Evolutionary conservation across 441 rosid genomes (phyloP).

Genomic region (Omphalea diandra): DNA sequence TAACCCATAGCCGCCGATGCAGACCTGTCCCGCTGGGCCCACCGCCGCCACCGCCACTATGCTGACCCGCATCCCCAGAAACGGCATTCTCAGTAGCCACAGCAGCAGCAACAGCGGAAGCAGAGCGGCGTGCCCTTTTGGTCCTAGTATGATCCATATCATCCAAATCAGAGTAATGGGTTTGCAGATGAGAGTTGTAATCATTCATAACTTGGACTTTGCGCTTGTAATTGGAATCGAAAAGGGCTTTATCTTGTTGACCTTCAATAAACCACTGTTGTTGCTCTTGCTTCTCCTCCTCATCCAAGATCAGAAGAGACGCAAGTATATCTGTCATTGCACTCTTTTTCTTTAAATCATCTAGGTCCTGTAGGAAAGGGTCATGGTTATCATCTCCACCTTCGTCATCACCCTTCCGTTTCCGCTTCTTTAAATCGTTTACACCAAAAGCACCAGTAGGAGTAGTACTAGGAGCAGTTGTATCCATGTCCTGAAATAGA

Average conservation of each 20-base stretch:
- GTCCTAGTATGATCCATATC: slow-evolving; percentile 35
- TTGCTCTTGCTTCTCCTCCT: slow-evolving; percentile 54
- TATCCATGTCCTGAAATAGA: slow-evolving; percentile 55
- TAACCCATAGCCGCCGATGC: slow-evolving; percentile 79
- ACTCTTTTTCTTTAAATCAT: slow-evolving; percentile 22
- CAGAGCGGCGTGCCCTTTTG: slow-evolving; percentile 42
- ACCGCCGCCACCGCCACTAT: neutral
- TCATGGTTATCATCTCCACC: slow-evolving; percentile 15
- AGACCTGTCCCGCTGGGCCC: slow-evolving; percentile 15
- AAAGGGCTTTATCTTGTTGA: slow-evolving; percentile 36
- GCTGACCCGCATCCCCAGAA: slow-evolving; percentile 19
- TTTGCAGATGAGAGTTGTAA: slow-evolving; percentile 34
- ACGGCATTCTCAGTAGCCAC: slow-evolving; percentile 21
- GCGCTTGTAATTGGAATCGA: slow-evolving; percentile 44
- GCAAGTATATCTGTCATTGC: slow-evolving; percentile 54
- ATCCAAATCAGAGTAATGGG: slow-evolving; percentile 36
- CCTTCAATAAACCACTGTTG: slow-evolving; percentile 40
- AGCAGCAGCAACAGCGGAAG: slow-evolving; percentile 30
- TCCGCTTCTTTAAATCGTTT: slow-evolving; percentile 44
- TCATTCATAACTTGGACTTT: slow-evolving; percentile 38
- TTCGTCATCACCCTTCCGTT: slow-evolving; percentile 39
- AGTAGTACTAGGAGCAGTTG: neutral
- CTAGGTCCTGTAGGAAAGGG: slow-evolving; percentile 4
- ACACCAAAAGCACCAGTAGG: neutral
- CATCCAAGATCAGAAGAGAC: slow-evolving; percentile 53